phyloP scores from a whole-genome alignment of 768 basidiomycete genomes.

The Calocybe gangraenosa region DNA sequence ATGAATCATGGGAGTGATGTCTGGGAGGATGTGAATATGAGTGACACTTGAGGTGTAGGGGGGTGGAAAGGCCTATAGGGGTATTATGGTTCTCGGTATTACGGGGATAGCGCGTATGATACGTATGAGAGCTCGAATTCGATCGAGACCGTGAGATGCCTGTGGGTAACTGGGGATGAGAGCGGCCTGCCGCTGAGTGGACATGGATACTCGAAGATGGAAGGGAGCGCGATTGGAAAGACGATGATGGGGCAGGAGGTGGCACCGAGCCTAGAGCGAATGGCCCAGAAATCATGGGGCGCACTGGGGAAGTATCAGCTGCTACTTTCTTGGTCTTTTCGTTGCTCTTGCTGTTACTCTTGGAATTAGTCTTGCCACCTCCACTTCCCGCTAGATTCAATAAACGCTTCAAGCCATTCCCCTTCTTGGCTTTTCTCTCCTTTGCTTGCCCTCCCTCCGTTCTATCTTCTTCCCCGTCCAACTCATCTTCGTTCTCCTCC shows the following conservation, averaged over 20 bases:
- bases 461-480: slow-evolving; percentile 15
- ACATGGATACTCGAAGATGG: slow-evolving; percentile 7
- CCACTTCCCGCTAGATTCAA: slow-evolving; percentile 22
- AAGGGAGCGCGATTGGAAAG: slow-evolving; percentile 14
- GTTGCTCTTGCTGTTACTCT: slow-evolving; percentile 4
- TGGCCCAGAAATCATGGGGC: slow-evolving; percentile 41
- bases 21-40: slow-evolving; percentile 9
- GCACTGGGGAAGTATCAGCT: slow-evolving; percentile 12
- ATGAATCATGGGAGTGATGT: slow-evolving; percentile 2
- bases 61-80: slow-evolving; percentile 5
- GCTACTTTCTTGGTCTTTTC: slow-evolving; percentile 6
- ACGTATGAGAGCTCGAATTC: slow-evolving; percentile 9
- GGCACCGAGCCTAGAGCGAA: slow-evolving; percentile 36
- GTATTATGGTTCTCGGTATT: neutral
- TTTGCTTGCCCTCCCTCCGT: slow-evolving; percentile 10
- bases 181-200: slow-evolving; percentile 8
- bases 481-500: slow-evolving; percentile 16
- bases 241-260: slow-evolving; percentile 12
- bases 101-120: neutral
- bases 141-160: slow-evolving; percentile 7
- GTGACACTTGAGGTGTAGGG: slow-evolving; percentile 7
- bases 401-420: slow-evolving; percentile 29
- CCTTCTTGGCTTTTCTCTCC: slow-evolving; percentile 6
- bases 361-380: neutral
- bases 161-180: slow-evolving; percentile 9